Evolutionary conservation across 441 rosid species (phyloP), one percentile per base, ranked within the genome.

Genomic region (Populus hybrid): DNA sequence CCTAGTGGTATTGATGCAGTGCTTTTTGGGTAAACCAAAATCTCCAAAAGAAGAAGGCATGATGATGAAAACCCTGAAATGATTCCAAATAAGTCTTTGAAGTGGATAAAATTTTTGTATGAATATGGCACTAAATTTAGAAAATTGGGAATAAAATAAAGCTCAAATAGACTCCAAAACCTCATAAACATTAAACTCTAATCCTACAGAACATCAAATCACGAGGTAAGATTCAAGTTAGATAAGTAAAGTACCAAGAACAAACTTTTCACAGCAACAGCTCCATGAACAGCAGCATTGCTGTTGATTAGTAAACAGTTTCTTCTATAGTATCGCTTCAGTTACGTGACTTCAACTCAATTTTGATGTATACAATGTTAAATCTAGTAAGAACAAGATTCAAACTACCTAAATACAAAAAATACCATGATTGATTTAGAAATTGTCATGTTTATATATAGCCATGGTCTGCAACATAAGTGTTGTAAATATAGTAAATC

Each of bases 401-500:
- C 12, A 61, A 21, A 21, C 66, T 0, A 9, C 28, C 66, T 61
- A 61, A 61, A 21, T 9, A 21, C 5, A 21, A 61, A 61, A 59
- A 19, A 23, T 21, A 59, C 26, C 5, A 23, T 23, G 26, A 21
- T 61, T 61, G 66, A 9, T 61, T 23, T 61, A 9, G 12, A 61
- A 61, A 21, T 61, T 61, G 28, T 61, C 24, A 10, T 61, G 14
- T 3, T 59, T 61, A 61, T 4, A 21, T 21, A 14, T 7, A 38
- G 35, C 64, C 7, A 72, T 59, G 66, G 68, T 26, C 26, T 73
- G 67, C 72, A 73, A 79, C 76, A 40, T 70, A 61, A 23, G 23
- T 23, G 23, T 23, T 23, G 23, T 23, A 23, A 23, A 23, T 23
- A 23, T 23, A 23, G 23, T 23, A 23, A 23, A 23, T 23, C 23